These are phyloP conservation scores for Botrytis squamosa DNA, from an alignment of 2,329 filamentous ascomycete genomes.

Conservation along the genomic window DNA sequence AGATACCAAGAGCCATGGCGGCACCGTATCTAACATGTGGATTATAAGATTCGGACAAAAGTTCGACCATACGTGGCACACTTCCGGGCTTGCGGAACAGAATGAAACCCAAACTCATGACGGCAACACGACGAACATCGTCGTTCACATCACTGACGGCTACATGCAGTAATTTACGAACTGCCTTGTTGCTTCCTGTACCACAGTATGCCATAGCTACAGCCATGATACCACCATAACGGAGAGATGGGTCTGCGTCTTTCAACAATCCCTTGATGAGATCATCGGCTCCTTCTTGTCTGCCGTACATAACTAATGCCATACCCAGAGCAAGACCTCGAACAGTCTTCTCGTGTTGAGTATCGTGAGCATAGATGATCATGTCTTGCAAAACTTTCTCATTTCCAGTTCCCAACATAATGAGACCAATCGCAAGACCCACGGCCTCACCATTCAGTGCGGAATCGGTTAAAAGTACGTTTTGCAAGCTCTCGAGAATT, in stretches of 20 bases:
- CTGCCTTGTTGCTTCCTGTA: conserved; percentile 97
- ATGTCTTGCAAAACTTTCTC: conserved; percentile 91
- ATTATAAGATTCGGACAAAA: conserved; percentile 97
- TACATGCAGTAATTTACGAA: conserved; percentile 90
- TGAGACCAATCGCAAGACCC: conserved; percentile 91
- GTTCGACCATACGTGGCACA: conserved; percentile 97
- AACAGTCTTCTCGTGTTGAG: conserved; percentile 98
- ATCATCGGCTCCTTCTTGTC: conserved; percentile 91
- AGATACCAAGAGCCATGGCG: conserved; percentile 97
- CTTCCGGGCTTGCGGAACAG: conserved; percentile 96
- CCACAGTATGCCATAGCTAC: conserved; percentile 96
- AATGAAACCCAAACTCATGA: conserved; percentile 98
- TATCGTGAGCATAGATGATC: conserved; percentile 97
- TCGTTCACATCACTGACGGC: conserved; percentile 98
- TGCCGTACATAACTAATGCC: conserved; percentile 97
- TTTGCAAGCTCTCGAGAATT: conserved; percentile 88
- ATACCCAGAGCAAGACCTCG: conserved; percentile 93
- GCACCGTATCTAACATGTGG: conserved; percentile 97
- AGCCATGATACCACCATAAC: conserved; percentile 98
- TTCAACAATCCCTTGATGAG: conserved; percentile 90
- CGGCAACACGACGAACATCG: conserved; percentile 90
- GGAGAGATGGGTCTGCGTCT: conserved; percentile 87
- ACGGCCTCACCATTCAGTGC: conserved; percentile 97
- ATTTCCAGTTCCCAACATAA: conserved; percentile 98
- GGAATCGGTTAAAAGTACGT: conserved; percentile 87